A percentile compares a stretch with the other conserved stretches of the same genome.
Conservation (phyloP, 1,139 yeast genomes). For the Yamadazyma conglobata region DNA sequence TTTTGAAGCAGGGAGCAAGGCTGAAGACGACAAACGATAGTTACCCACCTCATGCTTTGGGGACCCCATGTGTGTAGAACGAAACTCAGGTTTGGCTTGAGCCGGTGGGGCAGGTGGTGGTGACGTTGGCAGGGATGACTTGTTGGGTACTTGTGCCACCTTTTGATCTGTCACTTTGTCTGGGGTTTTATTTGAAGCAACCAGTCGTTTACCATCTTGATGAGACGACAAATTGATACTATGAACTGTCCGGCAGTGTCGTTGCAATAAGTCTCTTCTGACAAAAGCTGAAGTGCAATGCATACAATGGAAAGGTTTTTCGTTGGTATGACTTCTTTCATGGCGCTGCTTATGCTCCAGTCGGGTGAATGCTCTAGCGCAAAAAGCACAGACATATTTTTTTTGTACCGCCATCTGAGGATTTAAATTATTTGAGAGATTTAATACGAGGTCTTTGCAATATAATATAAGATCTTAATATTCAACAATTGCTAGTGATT, state of each 20-base stretch:
- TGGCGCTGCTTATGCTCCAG: constrained; percentile 82
- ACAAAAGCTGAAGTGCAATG: constrained; percentile 74
- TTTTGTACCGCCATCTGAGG: constrained; percentile 44
- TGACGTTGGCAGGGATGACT: background rate
- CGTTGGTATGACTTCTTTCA: constrained; percentile 80
- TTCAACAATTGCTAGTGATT: constrained; percentile 12
- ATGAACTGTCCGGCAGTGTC: constrained; percentile 80
- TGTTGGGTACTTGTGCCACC: background rate
- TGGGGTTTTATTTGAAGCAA: background rate
- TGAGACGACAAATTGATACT: constrained; percentile 20
- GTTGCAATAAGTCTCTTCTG: constrained; percentile 67
- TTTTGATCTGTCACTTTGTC: background rate
- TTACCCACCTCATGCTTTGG: too few relatives aligned
- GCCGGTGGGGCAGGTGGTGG: too few relatives aligned
- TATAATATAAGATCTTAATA: too few relatives aligned
- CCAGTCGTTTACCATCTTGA: background rate
- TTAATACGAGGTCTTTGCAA: constrained; percentile 6
- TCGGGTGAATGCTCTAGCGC: constrained; percentile 77
- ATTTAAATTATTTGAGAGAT: background rate
- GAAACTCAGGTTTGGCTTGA: background rate
- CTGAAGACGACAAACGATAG: too few relatives aligned
- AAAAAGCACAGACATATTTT: constrained; percentile 73
- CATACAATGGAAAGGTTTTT: constrained; percentile 74
- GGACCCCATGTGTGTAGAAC: too few relatives aligned
- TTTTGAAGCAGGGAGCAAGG: too few relatives aligned